Conservation (phyloP, 2,329 filamentous ascomycete species). For the Tympanopsis confertula region DNA sequence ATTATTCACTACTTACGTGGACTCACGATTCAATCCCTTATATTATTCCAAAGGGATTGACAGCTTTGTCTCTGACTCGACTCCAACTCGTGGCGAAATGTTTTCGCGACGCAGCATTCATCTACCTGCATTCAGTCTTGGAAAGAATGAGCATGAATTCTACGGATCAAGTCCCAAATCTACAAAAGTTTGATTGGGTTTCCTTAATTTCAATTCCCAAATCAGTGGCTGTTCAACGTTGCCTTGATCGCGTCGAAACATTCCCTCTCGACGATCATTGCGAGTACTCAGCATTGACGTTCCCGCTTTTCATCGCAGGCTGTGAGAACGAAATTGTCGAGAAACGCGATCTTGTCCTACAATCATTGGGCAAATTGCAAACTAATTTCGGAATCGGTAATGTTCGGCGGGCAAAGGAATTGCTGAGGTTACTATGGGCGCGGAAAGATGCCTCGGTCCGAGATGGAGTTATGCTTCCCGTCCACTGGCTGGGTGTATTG, state of each 20-base stretch:
- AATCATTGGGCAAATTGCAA: slow-evolving; percentile 14
- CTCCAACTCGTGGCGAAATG: slow-evolving; percentile 21
- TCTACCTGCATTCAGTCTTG: slow-evolving; percentile 21
- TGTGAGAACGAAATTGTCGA: slow-evolving; percentile 13
- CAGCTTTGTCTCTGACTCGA: slow-evolving; percentile 12
- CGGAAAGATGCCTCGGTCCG: no score
- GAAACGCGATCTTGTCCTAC: slow-evolving; percentile 12
- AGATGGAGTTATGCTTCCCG: no score
- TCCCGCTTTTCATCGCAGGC: slow-evolving; percentile 21
- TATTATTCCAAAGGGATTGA: slow-evolving; percentile 17
- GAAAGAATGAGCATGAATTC: slow-evolving; percentile 9
- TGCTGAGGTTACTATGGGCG: not conserved
- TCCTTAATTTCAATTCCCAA: slow-evolving; percentile 14
- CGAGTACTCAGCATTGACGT: slow-evolving; percentile 22
- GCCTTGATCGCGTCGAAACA: slow-evolving; percentile 12
- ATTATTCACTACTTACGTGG: no score
- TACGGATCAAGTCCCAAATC: slow-evolving; percentile 3
- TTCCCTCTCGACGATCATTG: slow-evolving; percentile 17
- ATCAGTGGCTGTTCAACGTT: slow-evolving; percentile 12
- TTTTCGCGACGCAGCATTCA: slow-evolving; percentile 21
- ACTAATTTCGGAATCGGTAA: slow-evolving; percentile 21
- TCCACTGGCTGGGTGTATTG: not conserved
- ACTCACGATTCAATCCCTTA: slow-evolving; percentile 10
- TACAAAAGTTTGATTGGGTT: no score
- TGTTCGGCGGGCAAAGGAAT: slow-evolving; percentile 17